Conservation (phyloP, 106 monocot genomes). For the Dendrobium nobile region DNA sequence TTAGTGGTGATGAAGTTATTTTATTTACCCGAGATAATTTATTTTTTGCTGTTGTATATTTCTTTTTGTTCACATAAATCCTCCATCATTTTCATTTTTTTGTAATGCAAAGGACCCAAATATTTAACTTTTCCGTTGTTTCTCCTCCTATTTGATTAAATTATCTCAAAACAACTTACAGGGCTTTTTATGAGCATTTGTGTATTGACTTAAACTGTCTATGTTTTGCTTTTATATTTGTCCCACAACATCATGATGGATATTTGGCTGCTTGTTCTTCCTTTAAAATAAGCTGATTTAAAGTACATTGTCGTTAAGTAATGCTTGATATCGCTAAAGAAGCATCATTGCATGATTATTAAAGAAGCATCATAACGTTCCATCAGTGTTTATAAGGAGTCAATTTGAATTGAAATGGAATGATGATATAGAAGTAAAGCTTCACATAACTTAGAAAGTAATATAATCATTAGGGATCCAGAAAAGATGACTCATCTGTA, state of each 20-base stretch:
- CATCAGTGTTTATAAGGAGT: neutral
- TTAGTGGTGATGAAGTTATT: neutral
- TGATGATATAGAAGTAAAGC: neutral
- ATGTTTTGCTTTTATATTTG: neutral
- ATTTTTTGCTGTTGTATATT: neutral
- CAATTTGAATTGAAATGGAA: neutral
- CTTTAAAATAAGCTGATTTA: neutral
- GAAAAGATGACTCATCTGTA: too few species aligned
- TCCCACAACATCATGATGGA: neutral
- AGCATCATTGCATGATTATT: neutral
- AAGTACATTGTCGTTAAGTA: neutral
- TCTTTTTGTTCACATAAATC: too few species aligned
- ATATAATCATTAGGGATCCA: neutral
- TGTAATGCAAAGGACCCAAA: neutral
- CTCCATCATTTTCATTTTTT: neutral
- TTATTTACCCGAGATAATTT: neutral
- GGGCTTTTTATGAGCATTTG: neutral
- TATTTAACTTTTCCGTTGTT: neutral
- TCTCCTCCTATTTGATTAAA: neutral
- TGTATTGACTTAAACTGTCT: neutral
- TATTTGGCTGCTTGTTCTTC: neutral
- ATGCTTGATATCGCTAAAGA: neutral
- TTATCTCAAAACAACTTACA: neutral
- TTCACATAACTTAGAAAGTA: neutral
- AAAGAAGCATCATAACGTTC: neutral